Percentiles rank a stretch among this genome's conserved stretches.
phyloP scores from a whole-genome alignment of 208 protist genomes.

The Crithidia acanthocephali region DNA sequence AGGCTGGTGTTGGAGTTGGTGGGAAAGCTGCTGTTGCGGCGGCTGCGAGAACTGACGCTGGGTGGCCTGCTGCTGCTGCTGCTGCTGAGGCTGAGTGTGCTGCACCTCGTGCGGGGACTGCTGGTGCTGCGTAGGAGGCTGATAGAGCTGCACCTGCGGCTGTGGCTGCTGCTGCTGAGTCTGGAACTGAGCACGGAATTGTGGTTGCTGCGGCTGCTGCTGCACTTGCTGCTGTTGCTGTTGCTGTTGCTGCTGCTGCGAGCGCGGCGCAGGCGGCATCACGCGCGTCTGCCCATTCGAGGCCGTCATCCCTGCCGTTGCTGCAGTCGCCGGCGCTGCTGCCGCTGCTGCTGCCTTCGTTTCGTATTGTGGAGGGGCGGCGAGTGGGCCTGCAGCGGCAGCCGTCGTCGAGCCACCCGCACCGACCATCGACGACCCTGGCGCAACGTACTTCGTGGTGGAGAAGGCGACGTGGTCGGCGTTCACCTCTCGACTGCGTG shows the following conservation, averaged over 20 bases:
- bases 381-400: neutral
- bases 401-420: neutral
- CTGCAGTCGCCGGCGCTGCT: neutral
- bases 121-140: neutral
- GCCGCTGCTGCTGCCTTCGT: neutral
- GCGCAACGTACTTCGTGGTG: neutral
- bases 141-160: neutral
- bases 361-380: conserved; percentile 26
- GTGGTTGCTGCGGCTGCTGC: neutral
- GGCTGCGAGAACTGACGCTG: neutral
- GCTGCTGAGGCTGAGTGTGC: no score
- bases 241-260: conserved; percentile 22
- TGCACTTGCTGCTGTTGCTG: conserved; percentile 6
- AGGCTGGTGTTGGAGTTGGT: no score
- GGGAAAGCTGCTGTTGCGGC: neutral
- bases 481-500: conserved; percentile 14
- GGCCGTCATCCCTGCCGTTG: neutral
- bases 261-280: conserved; percentile 32
- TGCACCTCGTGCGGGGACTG: neutral
- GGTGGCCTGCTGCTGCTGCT: conserved; percentile 10
- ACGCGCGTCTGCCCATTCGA: conserved; percentile 20
- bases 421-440: neutral
- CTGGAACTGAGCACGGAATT: conserved; percentile 6
- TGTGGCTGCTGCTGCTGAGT: conserved; percentile 6
- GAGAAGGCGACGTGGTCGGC: neutral